phyloP scores from a whole-genome alignment of 2,329 filamentous ascomycete species.

The Colletotrichum scovillei region DNA sequence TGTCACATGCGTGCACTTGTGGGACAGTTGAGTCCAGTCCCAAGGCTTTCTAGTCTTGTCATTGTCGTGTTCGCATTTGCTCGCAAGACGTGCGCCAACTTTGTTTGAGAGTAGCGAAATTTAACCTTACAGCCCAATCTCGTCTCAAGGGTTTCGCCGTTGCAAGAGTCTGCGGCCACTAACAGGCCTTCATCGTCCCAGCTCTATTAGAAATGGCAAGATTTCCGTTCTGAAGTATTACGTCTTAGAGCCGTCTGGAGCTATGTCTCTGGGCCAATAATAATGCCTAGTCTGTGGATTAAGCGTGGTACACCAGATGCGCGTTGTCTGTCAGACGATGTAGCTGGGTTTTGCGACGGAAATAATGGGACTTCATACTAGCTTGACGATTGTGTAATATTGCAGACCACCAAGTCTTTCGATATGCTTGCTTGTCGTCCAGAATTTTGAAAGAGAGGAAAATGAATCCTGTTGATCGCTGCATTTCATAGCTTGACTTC shows the following conservation, averaged over 20 bases:
- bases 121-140: no score
- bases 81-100: neutral
- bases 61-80: neutral
- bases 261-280: neutral
- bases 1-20: neutral
- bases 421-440: neutral
- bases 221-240: no score
- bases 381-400: neutral
- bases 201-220: neutral
- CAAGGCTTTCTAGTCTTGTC: neutral
- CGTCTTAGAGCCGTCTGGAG: neutral
- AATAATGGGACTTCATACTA: neutral
- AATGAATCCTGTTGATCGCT: fast-evolving
- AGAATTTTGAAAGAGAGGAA: neutral
- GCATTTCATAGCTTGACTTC: no score
- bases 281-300: neutral
- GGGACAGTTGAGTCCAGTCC: neutral
- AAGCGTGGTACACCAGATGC: neutral
- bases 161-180: neutral
- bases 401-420: neutral
- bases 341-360: neutral
- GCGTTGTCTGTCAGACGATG: neutral
- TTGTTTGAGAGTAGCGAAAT: neutral
- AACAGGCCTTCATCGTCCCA: neutral
- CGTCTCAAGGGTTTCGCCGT: neutral